Base-by-base conservation (phyloP, 306 rosid genomes). In the Sicyos baderoa region DNA sequence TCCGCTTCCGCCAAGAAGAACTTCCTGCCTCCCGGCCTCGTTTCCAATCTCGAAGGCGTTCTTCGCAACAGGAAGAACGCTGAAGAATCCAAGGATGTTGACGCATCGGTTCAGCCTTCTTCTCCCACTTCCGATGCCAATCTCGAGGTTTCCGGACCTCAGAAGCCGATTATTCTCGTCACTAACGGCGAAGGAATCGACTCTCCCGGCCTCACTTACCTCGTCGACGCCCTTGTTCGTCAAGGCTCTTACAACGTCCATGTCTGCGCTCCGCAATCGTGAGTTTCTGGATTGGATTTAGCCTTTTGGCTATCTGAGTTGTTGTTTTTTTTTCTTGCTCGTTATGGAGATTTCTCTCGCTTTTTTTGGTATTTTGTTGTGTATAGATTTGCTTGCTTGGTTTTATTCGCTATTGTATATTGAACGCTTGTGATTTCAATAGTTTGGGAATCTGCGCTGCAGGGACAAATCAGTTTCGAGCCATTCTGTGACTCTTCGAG, bases 201-300 rank as follows among this genome's bases (percentile, higher is more conserved):
- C 4, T 85, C 99, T 27, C 89, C 89, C 35, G 97, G 99, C 23
- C 87, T 93, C 49, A 81, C 82, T 3, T 81, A 29, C 81, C 89
- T 93, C 15, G 88, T 88, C 55, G 82, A 90, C 79, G 97, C 96
- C 76, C 91, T 93, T 51, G 90, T 89, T 69, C 77, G 72, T 12
- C 76, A 85, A 71, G 90, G 84, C 75, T 82, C 88, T 12, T 90
- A 85, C 90, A 85, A 85, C 84, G 96, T 93, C 77, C 84, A 89
- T 54, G 88, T 89, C 82, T 88, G 94, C 87, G 98, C 90, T 86
- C 99, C 99, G 74, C 97, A 93, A 84, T 90, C 90, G 99, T 93
- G 86, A 78, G 98, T 86, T 49, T 35, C 27, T 57, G 18, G 35
- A 66, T 12, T 45, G 23, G 64, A 51, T 6, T 2, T 32, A 2